Evolutionary conservation across 345 rosid species (phyloP).

Genomic region (Anastatica hierochuntica): DNA sequence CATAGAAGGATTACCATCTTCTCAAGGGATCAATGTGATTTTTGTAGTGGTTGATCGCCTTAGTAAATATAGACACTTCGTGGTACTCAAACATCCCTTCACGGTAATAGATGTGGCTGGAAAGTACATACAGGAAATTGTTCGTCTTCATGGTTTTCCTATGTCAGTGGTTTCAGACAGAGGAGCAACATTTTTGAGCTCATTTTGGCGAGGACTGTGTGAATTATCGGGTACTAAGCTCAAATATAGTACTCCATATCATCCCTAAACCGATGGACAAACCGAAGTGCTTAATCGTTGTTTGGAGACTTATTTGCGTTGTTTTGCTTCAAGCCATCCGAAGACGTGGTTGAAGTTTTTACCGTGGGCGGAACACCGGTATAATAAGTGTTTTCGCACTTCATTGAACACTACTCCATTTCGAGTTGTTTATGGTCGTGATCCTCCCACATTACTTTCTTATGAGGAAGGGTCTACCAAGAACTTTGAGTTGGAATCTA

Average conservation of each 20-base stretch:
- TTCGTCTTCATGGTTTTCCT: not conserved
- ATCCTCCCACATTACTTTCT: too few relatives aligned
- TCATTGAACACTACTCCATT: not conserved
- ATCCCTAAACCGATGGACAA: not conserved
- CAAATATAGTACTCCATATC: not conserved
- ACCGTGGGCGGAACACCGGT: not conserved
- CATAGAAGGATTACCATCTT: not conserved
- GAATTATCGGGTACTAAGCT: not conserved
- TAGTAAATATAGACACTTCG: not conserved
- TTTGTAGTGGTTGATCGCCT: not conserved
- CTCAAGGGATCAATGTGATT: not conserved
- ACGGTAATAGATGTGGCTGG: not conserved
- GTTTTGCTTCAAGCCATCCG: not conserved
- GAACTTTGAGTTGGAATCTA: too few relatives aligned
- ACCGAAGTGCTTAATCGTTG: not conserved
- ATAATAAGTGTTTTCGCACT: not conserved
- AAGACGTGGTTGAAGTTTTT: not conserved
- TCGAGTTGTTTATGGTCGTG: not conserved
- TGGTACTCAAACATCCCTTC: not conserved
- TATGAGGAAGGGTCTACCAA: too few relatives aligned
- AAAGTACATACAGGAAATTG: not conserved
- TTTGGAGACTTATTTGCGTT: not conserved
- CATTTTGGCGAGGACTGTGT: not conserved
- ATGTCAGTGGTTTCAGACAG: not conserved
- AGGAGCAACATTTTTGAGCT: not conserved